Conservation (phyloP, 441 rosid species). For the Pelargonium australe region DNA sequence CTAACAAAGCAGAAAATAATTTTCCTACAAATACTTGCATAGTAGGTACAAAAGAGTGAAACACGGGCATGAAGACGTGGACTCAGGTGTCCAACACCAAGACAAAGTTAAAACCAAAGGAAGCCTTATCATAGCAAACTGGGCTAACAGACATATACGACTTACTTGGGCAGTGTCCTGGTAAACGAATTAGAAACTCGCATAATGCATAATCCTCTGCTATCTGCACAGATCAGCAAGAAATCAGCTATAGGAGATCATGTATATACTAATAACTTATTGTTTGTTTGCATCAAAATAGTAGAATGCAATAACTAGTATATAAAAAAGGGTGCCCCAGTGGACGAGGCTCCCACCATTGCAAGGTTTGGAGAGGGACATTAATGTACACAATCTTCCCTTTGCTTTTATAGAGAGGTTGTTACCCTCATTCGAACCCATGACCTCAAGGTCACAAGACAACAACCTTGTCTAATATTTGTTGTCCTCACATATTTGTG, state of each 20-base stretch:
- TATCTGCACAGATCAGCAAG: slow-evolving; percentile 42
- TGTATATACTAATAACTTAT: neutral
- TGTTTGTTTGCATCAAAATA: neutral
- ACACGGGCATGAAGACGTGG: neutral
- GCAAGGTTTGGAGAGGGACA: too few species aligned
- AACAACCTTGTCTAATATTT: neutral
- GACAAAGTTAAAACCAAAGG: neutral
- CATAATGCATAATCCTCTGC: slow-evolving; percentile 98
- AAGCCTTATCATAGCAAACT: neutral
- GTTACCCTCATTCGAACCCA: too few species aligned
- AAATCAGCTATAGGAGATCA: neutral
- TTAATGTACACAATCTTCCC: too few species aligned
- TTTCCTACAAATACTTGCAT: neutral
- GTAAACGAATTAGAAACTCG: slow-evolving; percentile 90
- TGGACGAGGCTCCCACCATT: too few species aligned
- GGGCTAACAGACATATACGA: neutral
- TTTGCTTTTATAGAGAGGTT: too few species aligned
- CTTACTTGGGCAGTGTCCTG: slow-evolving; percentile 99
- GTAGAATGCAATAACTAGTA: neutral
- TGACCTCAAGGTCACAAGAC: too few species aligned
- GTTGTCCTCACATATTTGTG: neutral
- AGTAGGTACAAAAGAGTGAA: neutral
- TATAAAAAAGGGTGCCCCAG: too few species aligned
- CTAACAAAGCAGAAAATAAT: neutral
- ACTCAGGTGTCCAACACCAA: neutral